These are phyloP conservation scores for Gossypium davidsonii DNA, from an alignment of 441 rosid genomes.

Conservation along the genomic window DNA sequence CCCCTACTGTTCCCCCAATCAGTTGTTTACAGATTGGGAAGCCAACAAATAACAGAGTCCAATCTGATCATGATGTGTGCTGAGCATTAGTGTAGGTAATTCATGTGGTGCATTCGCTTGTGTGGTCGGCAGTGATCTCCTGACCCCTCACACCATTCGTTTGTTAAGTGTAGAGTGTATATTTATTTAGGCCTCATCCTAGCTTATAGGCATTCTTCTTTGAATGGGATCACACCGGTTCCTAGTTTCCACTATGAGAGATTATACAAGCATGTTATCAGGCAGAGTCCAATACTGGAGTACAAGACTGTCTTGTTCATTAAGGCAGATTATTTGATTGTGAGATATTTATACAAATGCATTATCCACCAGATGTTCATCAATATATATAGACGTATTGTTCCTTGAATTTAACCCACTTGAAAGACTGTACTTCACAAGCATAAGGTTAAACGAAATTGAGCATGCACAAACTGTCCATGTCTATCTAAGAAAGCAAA, in stretches of 20 bases:
- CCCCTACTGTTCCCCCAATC: constrained; percentile 73
- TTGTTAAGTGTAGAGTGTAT: constrained; percentile 21
- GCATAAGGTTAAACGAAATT: no score
- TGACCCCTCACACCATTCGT: constrained; percentile 49
- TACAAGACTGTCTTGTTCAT: constrained; percentile 27
- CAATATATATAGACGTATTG: constrained; percentile 10
- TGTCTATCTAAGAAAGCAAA: background rate
- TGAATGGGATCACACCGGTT: constrained; percentile 1
- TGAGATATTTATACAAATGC: constrained; percentile 16
- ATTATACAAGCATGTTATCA: constrained; percentile 19
- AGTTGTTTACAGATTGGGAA: constrained; percentile 71
- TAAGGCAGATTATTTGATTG: constrained; percentile 22
- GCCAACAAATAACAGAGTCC: constrained; percentile 55
- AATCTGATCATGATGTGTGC: constrained; percentile 52
- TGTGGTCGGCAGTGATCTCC: constrained; percentile 39
- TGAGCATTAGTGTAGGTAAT: constrained; percentile 28
- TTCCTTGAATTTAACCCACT: background rate
- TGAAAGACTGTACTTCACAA: background rate
- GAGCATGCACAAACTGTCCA: background rate
- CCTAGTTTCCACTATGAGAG: constrained; percentile 17
- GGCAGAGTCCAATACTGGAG: constrained; percentile 16
- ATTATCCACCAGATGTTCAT: constrained; percentile 24
- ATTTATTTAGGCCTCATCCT: constrained; percentile 16
- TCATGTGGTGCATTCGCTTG: constrained; percentile 41
- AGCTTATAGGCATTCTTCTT: constrained; percentile 23